Evolutionary conservation across 2,329 filamentous ascomycete species (phyloP), one percentile per base, ranked within the genome.

Genomic region (Zalaria obscura): DNA sequence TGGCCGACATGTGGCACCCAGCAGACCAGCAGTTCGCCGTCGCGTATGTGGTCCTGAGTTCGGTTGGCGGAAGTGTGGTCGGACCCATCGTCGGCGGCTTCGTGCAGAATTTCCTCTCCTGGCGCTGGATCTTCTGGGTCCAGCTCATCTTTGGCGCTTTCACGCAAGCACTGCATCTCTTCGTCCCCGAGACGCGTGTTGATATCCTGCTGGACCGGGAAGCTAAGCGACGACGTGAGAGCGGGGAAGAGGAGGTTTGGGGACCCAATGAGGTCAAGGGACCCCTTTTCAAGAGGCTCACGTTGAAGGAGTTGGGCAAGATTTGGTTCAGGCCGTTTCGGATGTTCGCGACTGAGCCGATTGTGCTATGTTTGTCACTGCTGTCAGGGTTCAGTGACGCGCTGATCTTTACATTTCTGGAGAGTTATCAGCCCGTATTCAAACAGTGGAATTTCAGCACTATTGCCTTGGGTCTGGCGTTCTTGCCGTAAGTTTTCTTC

Each of bases 81-180:
- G 55, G 51, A 10, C 56, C 57, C 1, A 53, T 60, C 38, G 44
- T 51, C 9, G 55, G 55, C 18, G 55, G 55, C 25, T 55, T 55
- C 45, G 52, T 59, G 48, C 50, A 33, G 46, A 68, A 76, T 39
- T 41, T 38, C 47, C 71, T 76, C 6, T 55, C 76, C 28, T 88
- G 83, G 83, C 70, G 72, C 49, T 86, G 80, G 80, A 76, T 69
- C 41, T 86, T 87, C 55, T 89, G 83, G 83, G 81, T 88, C 45
- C 83, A 89, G 61, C 72, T 88, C 48, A 85, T 87, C 49, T 76
- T 87, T 39, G 82, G 83, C 28, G 80, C 64, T 3, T 69, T 74
- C 32, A 74, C 85, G 4, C 82, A 87, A 54, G 27, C 74, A 3
- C 53, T 81, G 3, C 82, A 87, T 55, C 64, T 78, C 31, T 52